Percentiles rank a stretch among this genome's conserved stretches.
These are phyloP conservation scores for Colletotrichum lini DNA, from an alignment of 2,329 filamentous ascomycete genomes.

Conservation along the genomic window DNA sequence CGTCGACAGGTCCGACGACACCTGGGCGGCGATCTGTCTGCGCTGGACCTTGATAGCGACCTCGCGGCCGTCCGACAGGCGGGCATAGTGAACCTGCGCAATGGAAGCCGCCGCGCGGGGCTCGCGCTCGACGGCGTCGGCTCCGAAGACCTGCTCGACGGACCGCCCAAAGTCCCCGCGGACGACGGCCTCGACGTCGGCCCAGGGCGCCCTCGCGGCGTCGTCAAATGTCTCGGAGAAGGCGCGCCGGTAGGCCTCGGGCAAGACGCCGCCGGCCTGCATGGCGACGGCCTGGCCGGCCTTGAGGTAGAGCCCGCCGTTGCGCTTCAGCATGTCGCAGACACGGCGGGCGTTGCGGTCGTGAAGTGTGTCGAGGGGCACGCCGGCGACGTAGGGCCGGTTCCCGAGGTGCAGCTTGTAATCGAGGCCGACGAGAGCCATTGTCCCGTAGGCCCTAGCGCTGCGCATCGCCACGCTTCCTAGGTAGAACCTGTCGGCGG, in stretches of 20 bases:
- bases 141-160: conserved; percentile 75
- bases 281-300: conserved; percentile 81
- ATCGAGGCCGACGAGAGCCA: conserved; percentile 67
- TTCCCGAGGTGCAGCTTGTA: conserved; percentile 80
- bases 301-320: conserved; percentile 79
- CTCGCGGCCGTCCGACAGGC: conserved; percentile 70
- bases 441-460: conserved; percentile 28
- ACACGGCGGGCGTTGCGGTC: conserved; percentile 72
- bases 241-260: conserved; percentile 78
- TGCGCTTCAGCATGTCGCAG: conserved; percentile 73
- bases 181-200: conserved; percentile 74
- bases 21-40: conserved; percentile 75
- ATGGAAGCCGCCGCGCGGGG: conserved; percentile 73
- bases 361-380: conserved; percentile 64
- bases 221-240: conserved; percentile 80
- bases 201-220: conserved; percentile 77
- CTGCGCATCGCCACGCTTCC: conserved; percentile 35
- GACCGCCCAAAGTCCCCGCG: conserved; percentile 71
- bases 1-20: conserved; percentile 78
- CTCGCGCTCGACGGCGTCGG: conserved; percentile 11
- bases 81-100: conserved; percentile 79
- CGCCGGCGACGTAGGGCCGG: conserved; percentile 49
- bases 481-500: conserved; percentile 41
- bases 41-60: conserved; percentile 81
- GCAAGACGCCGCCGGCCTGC: conserved; percentile 75